These are phyloP conservation scores for Talaromyces rugulosus DNA, from an alignment of 2,329 filamentous ascomycete species.

Conservation along the genomic window DNA sequence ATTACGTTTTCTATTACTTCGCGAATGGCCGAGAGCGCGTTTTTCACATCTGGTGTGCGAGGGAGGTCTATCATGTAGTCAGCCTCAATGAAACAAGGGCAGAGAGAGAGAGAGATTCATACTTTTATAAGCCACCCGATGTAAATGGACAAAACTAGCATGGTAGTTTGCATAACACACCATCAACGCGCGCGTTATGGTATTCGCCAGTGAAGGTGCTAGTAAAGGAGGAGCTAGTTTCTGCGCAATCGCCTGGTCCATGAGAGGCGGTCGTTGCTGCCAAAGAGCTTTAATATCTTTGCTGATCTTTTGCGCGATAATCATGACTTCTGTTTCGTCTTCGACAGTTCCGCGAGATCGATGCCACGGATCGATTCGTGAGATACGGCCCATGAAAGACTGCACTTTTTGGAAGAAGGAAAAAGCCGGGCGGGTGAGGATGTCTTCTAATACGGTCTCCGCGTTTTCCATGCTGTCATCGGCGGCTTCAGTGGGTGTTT, in stretches of 20 bases:
- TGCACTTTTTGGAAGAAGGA: slow-evolving; percentile 57
- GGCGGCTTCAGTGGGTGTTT: slow-evolving; percentile 20
- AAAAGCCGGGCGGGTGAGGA: slow-evolving; percentile 53
- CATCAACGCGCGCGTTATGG: slow-evolving; percentile 51
- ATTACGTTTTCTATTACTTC: slow-evolving; percentile 9
- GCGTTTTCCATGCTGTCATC: slow-evolving; percentile 15
- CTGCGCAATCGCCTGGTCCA: slow-evolving; percentile 54
- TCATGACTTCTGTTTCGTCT: slow-evolving; percentile 57
- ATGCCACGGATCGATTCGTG: slow-evolving; percentile 55
- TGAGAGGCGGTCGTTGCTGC: slow-evolving; percentile 49
- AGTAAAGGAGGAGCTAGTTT: slow-evolving; percentile 48
- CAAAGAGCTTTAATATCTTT: slow-evolving; percentile 50
- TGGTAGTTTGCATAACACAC: slow-evolving; percentile 56
- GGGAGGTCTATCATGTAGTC: slow-evolving; percentile 38
- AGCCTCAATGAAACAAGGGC: not conserved
- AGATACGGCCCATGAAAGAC: slow-evolving; percentile 55
- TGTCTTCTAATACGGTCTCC: slow-evolving; percentile 52
- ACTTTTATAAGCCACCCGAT: slow-evolving; percentile 51
- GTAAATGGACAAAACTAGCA: slow-evolving; percentile 53
- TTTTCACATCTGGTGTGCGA: slow-evolving; percentile 41
- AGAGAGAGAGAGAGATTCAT: not conserved
- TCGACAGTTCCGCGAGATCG: slow-evolving; percentile 53
- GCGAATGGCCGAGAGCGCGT: slow-evolving; percentile 4
- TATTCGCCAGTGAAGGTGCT: slow-evolving; percentile 46
- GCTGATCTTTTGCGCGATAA: slow-evolving; percentile 48